Evolutionary conservation across 129 eudicot genomes (phyloP), one percentile per base, ranked within the genome.

Genomic region (Flaveria ramosissima): DNA sequence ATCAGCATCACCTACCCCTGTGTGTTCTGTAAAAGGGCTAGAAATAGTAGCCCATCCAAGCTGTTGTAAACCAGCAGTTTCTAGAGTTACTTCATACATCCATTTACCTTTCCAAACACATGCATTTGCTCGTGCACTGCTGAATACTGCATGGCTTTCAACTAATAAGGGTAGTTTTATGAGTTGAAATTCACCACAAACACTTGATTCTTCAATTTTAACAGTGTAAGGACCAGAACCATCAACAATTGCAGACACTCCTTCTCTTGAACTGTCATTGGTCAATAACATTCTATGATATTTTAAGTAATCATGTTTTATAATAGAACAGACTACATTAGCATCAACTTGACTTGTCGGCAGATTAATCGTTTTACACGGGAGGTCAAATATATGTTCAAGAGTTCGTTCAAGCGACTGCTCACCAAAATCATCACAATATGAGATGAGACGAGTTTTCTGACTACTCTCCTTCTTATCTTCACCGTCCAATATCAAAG

Each of bases 21-120:
- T 88, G 74, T 87, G 90, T 77, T 88, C 92, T 24, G 92, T 88
- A 68, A 95, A 92, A 30, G 92, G 91, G 80, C 97, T 88, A 27
- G 91, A 87, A 73, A 89, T 69, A 15, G 97, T 89, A 32, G 89
- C 96, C 99, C 99, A 95, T 68, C 99, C 99, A 82, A 95, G 88
- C 83, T 92, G 97, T 74, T 92, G 99, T 68, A 92, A 74, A 41
- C 97, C 99, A 17, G 90, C 85, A 12, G 99, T 95, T 86, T 95
- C 99, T 16, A 95, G 96, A 74, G 87, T 92, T 67, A 89, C 97
- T 85, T 95, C 99, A 78, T 92, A 95, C 99, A 95, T 95, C 99
- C 99, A 95, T 82, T 92, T 92, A 53, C 99, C 99, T 88, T 89
- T 88, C 99, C 99, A 95, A 16, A 92, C 96, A 86, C 99, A 92